phyloP scores from a whole-genome alignment of 1,139 yeast species.

The Groenewaldozyma sp. region DNA sequence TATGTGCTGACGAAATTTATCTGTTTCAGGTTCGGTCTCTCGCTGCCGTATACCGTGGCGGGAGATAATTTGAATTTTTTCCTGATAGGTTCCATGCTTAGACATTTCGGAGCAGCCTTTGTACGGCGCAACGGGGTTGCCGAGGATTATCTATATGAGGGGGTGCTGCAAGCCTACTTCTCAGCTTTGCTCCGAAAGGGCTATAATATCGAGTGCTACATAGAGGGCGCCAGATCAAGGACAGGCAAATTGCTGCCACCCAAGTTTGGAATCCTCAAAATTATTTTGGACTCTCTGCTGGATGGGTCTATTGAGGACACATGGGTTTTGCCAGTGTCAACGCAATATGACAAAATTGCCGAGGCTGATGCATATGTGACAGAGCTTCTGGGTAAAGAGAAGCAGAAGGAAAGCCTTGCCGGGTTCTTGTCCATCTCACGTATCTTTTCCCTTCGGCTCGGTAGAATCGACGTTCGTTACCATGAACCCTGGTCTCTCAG shows the following conservation, averaged over 20 bases:
- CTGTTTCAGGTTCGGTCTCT: conserved; percentile 47
- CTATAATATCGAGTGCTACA: conserved; percentile 51
- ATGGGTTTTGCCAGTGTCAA: conserved; percentile 48
- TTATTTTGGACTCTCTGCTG: conserved; percentile 40
- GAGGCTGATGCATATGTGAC: conserved; percentile 56
- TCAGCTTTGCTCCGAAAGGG: conserved; percentile 46
- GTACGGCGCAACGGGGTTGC: conserved; percentile 34
- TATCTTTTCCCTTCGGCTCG: conserved; percentile 31
- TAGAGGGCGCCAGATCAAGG: conserved; percentile 60
- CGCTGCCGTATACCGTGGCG: conserved; percentile 55
- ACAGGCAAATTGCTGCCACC: conserved; percentile 58
- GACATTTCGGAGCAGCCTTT: conserved; percentile 36
- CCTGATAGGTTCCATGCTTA: conserved; percentile 39
- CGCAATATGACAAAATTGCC: conserved; percentile 58
- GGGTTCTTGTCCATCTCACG: conserved; percentile 31
- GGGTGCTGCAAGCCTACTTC: conserved; percentile 43
- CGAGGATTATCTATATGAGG: conserved; percentile 44
- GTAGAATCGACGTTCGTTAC: conserved; percentile 36
- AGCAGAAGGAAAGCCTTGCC: conserved; percentile 34
- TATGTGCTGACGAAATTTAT: conserved; percentile 54
- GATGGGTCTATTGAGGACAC: conserved; percentile 37
- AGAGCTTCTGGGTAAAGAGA: conserved; percentile 53
- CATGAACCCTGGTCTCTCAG: conserved; percentile 36
- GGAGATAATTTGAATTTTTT: conserved; percentile 64
- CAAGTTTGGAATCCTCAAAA: conserved; percentile 54